Evolutionary conservation across 192 early-diverging fungal species (phyloP), one percentile per base, ranked within the genome.

Genomic region (Coemansia biformis): DNA sequence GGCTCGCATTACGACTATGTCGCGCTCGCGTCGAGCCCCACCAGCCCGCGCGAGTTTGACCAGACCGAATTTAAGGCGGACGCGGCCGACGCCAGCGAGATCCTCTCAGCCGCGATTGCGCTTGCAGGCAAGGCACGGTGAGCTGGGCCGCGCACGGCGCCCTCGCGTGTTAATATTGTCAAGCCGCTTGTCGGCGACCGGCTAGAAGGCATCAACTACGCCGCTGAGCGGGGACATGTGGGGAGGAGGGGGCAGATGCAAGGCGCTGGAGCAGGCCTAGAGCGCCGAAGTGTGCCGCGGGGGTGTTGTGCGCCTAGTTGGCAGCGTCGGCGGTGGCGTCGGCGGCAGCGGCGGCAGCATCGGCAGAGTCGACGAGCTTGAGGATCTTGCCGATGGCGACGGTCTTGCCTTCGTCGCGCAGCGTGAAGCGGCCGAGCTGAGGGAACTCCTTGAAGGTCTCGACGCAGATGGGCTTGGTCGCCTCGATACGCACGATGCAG

Each of bases 391-490:
- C 96, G 46, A 99, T 87, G 26, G 94, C 96, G 63, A 80, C 72
- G 12, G 74, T 76, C 54, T 78, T 81, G 52, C 90, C 92, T 79
- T 99, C 93, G 59, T 96, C 93, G 55, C 96, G 87, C 21, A 99
- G 78, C n/a, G 94, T 99, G 74, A 99, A 98, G 39, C 96, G 83
- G 32, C 96, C 96, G 9, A 99, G 69, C 58, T 94, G 92, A 34
- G 88, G 85, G 46, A 88, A 85, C 18, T 91, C 86, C 14, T 76
- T 76, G 72, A 86, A 98, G 21, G 83, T 77, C 63, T 99, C 96
- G 9, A 94, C 67, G 54, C 92, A 93, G 16, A 96, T 68, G 9
- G 86, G 77, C 42, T 81, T 81, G 39, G 74, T 45, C 14, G 81
- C 79, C 69, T 91, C 86, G 37, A 99, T 81, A 45, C 85, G 77